Base-by-base conservation (phyloP, 768 basidiomycete species). In the Chalciporus sphaerocephalus region DNA sequence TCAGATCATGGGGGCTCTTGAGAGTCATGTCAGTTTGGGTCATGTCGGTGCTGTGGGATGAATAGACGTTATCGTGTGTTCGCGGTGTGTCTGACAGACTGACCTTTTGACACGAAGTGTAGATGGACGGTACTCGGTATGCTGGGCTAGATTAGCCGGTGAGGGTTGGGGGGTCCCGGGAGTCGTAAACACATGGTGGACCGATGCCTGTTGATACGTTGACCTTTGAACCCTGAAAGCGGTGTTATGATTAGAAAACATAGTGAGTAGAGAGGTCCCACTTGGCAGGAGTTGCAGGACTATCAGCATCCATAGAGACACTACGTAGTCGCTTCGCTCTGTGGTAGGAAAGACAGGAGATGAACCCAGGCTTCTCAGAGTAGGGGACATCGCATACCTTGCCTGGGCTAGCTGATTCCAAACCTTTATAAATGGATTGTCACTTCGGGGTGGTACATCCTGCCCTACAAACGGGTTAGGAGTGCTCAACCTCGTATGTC, bases 251-350 rank as follows among this genome's bases (percentile, higher is more conserved):
- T 36, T 3, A 0, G 11, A 13, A 16, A 4, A 5, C 0, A 21
- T 18, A 20, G 10, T 0, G 20, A 22, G 1, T 6, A 9, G 15
- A 40, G 12, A 34, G 33, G 33, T 20, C 55, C 58, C 28, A 66
- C 64, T 64, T 64, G 32, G 33, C 35, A 0, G 57, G 59, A 2
- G 55, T 52, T 15, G 20, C 36, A n/a, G 40, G 9, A 32, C 27
- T 38, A 30, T 50, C 28, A 25, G 28, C 28, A 25, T 51, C 52
- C 30, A 42, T 15, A n/a, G 59, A 64, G 40, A 42, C 23, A 34
- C 55, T 60, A 7, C 47, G 57, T n/a, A 44, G 34, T 42, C 64
- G 55, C 47, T 66, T 66, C 18, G 44, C 48, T 28, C 57, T 66
- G 40, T 35, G 8, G 1, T 2, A 22, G 25, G 2, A 5, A 40